A percentile compares a stretch with the other conserved stretches of the same genome.
These are phyloP conservation scores for Lecanoromycetidae sp. DNA, from an alignment of 2,329 filamentous ascomycete genomes.

Conservation along the genomic window DNA sequence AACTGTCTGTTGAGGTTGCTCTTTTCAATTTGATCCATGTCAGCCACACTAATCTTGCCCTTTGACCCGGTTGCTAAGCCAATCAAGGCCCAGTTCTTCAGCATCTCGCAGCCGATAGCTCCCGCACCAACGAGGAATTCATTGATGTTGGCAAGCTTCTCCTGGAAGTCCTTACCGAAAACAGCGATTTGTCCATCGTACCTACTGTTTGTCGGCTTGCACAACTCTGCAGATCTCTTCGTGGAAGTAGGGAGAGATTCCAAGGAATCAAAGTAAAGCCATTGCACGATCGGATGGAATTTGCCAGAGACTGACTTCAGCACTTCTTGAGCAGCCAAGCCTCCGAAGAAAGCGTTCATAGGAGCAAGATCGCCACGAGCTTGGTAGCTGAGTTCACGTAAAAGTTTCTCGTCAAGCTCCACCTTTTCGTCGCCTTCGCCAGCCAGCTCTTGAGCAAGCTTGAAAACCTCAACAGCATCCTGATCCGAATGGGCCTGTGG, in stretches of 20 bases:
- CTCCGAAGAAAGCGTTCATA: slow-evolving; percentile 91
- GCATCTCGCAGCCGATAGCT: slow-evolving; percentile 96
- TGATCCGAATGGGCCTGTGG: slow-evolving; percentile 73
- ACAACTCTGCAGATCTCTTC: slow-evolving; percentile 70
- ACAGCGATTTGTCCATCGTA: slow-evolving; percentile 98
- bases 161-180: slow-evolving; percentile 84
- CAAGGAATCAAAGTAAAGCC: slow-evolving; percentile 95
- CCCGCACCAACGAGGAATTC: slow-evolving; percentile 93
- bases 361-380: slow-evolving; percentile 81
- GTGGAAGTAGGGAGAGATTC: slow-evolving; percentile 74
- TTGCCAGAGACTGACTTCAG: slow-evolving; percentile 96
- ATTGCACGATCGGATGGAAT: slow-evolving; percentile 90
- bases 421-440: slow-evolving; percentile 54
- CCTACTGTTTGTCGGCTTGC: slow-evolving; percentile 69
- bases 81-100: slow-evolving; percentile 99
- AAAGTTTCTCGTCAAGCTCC: slow-evolving; percentile 81
- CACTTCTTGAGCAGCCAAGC: slow-evolving; percentile 84
- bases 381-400: slow-evolving; percentile 90
- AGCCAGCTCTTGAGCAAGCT: slow-evolving; percentile 62
- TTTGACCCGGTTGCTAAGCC: slow-evolving; percentile 78
- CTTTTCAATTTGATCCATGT: slow-evolving; percentile 98
- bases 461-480: slow-evolving; percentile 68
- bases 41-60: slow-evolving; percentile 83
- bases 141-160: slow-evolving; percentile 80
- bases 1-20: slow-evolving; percentile 98